A percentile compares a stretch with the other conserved stretches of the same genome.
phyloP scores from a whole-genome alignment of 176 grass and related monocot genomes.

The Tuctoria greenei region DNA sequence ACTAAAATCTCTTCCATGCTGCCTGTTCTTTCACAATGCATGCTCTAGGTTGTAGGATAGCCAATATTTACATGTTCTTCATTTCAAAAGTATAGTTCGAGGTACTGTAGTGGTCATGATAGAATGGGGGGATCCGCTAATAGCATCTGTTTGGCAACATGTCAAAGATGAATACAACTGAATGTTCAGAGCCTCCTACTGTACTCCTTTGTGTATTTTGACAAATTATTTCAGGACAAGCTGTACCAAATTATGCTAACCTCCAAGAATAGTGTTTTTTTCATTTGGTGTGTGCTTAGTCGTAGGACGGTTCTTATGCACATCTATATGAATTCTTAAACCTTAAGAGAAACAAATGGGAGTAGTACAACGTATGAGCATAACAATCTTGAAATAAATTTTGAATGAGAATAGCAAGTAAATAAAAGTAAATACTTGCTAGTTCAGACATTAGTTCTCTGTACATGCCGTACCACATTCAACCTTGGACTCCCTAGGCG shows the following conservation, averaged over 20 bases:
- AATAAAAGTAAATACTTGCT: not conserved
- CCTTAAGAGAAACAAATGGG: not conserved
- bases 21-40: not conserved
- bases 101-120: too few relatives aligned
- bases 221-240: not conserved
- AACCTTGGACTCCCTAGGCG: conserved; percentile 11
- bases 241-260: not conserved
- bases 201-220: not conserved
- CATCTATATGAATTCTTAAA: not conserved
- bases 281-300: not conserved
- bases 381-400: not conserved
- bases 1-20: not conserved
- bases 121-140: too few relatives aligned
- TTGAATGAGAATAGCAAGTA: conserved; percentile 10
- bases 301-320: not conserved
- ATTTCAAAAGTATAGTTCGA: too few relatives aligned
- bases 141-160: too few relatives aligned
- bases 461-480: conserved; percentile 3
- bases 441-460: conserved; percentile 20
- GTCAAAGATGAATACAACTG: not conserved
- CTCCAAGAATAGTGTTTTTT: not conserved
- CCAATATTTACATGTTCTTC: not conserved
- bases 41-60: too few relatives aligned
- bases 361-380: not conserved
- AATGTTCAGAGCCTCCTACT: not conserved